Evolutionary conservation across 192 early-diverging fungal species (phyloP), one percentile per base, ranked within the genome.

Genomic region (Gonapodya sp.): DNA sequence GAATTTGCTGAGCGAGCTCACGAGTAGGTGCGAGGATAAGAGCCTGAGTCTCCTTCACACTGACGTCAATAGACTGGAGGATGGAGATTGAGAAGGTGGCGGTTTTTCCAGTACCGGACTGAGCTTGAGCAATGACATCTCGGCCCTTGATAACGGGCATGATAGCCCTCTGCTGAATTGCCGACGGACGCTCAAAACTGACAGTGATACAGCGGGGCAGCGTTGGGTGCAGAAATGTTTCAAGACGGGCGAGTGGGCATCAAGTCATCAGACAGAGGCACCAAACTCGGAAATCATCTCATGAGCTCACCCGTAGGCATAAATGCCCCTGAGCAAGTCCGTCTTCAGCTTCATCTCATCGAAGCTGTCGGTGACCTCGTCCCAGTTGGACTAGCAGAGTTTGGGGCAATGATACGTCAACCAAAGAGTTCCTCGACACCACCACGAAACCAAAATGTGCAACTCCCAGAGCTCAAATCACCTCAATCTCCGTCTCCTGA

Each of bases 101-200:
- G 80, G 96, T 98, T 90, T 99, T 99, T 86, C 97, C 98, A 84
- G 97, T 98, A 91, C 98, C 98, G 79, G 97, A 98, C 91, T 99
- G 97, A 35, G 98, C 98, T 91, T 99, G 98, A 78, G 98, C 98
- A 90, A 99, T 99, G 80, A 99, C 97, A 89, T 99, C 98, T 87
- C 91, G 94, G 73, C 91, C 93, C 90, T 95, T 96, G 81, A 98
- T 88, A 78, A 99, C 94, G 79, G 97, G 97, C 84, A 95, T 88
- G 82, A 98, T 98, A 79, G 96, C 97, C 85, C 97, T 93, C 87
- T 94, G 93, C 89, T 98, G 97, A 88, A 98, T 97, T 78, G 95
- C 90, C 73, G 97, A 98, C 64, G 97, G 97, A 84, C 93, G 92
- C 86, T 98, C 97, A 84, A 97, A 97, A 94, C 96, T 95, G 80